Conservation (phyloP, 768 basidiomycete species). For the Clathrus columnatus region DNA sequence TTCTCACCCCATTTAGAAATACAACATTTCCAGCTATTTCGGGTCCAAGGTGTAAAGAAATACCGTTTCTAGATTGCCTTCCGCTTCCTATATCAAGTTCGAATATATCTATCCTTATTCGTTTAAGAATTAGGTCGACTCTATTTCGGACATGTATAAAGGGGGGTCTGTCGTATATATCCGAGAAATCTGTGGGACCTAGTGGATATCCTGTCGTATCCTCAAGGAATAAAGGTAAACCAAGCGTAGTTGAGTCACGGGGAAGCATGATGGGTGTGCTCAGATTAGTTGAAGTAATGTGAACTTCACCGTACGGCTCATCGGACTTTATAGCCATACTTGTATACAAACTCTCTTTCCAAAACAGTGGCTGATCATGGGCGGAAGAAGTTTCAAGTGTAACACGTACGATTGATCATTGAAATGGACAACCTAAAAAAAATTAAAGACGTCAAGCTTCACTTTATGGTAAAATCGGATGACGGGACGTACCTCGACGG, state of each 20-base stretch:
- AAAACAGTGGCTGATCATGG: too few relatives aligned
- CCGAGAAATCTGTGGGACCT: conserved; percentile 46
- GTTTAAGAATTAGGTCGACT: conserved; percentile 39
- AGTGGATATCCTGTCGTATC: conserved; percentile 47
- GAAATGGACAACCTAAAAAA: too few relatives aligned
- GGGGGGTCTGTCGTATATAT: conserved; percentile 46
- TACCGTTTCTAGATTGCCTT: conserved; percentile 22
- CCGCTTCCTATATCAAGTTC: conserved; percentile 52
- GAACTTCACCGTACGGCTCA: too few relatives aligned
- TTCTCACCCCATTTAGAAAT: conserved; percentile 24
- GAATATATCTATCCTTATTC: conserved; percentile 36
- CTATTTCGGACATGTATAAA: neutral
- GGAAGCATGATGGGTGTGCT: too few relatives aligned
- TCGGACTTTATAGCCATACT: too few relatives aligned
- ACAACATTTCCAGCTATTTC: conserved; percentile 46
- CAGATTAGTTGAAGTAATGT: too few relatives aligned
- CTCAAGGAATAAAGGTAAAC: conserved; percentile 55
- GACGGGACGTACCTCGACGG: too few relatives aligned
- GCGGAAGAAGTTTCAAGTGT: too few relatives aligned
- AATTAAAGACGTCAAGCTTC: too few relatives aligned
- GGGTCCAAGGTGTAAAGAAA: conserved; percentile 26
- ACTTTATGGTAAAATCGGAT: too few relatives aligned
- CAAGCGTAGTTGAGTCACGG: conserved; percentile 34
- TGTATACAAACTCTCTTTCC: too few relatives aligned
- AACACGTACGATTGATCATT: too few relatives aligned